Conservation (phyloP, 345 rosid species). For the Cardamine chenopodiifolia region DNA sequence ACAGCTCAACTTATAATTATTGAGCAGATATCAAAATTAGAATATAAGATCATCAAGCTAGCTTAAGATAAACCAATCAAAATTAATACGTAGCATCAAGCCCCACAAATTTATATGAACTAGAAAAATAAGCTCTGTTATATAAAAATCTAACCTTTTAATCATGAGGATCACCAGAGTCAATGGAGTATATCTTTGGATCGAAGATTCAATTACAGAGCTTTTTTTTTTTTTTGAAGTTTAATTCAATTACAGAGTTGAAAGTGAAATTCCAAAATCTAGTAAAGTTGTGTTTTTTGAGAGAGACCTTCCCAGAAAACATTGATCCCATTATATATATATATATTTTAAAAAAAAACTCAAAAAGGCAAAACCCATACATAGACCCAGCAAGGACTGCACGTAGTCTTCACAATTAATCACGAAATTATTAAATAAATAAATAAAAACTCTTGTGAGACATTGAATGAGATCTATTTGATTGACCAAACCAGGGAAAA, state of each 20-base stretch:
- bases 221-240: background rate
- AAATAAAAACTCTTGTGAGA: slow-evolving; percentile 10
- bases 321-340: slow-evolving; percentile 25
- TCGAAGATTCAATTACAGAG: slow-evolving; percentile 15
- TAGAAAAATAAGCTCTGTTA: background rate
- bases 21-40: slow-evolving; percentile 5
- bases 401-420: slow-evolving; percentile 42
- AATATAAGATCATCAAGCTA: slow-evolving; percentile 9
- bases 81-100: slow-evolving; percentile 24
- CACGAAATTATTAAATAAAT: background rate
- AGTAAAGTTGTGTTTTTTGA: slow-evolving; percentile 12
- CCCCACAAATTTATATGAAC: slow-evolving; percentile 2
- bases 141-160: slow-evolving; percentile 21
- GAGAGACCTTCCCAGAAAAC: slow-evolving; percentile 37
- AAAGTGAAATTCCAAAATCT: slow-evolving; percentile 18
- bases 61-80: background rate
- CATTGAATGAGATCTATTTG: slow-evolving; percentile 34
- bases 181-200: slow-evolving; percentile 26
- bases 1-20: slow-evolving; percentile 29
- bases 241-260: slow-evolving; percentile 6
- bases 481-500: slow-evolving; percentile 1
- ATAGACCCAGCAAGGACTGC: slow-evolving; percentile 46
- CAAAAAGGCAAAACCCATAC: slow-evolving; percentile 15
- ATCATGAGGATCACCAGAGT: slow-evolving; percentile 23
- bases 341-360: background rate